phyloP scores from a whole-genome alignment of 805 yeast species.

The Yarrowia keelungensis region DNA sequence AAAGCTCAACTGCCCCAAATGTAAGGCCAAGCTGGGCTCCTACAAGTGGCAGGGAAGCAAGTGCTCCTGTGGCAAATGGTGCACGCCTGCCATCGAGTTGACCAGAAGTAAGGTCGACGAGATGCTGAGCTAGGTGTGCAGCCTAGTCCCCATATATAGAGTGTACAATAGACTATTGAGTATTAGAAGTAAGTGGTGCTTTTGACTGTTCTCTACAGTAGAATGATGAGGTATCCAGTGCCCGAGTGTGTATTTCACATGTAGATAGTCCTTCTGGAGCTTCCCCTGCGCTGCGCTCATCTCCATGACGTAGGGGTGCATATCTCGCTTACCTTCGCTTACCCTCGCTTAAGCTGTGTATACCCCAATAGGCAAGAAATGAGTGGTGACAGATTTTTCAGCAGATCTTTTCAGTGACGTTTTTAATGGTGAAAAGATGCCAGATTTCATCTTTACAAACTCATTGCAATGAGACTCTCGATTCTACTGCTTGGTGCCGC shows the following conservation, averaged over 20 bases:
- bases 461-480: constrained; percentile 2
- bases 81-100: constrained; percentile 87
- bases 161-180: constrained; percentile 17
- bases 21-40: constrained; percentile 85
- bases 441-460: background rate
- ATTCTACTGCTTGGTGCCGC: background rate
- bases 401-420: no score
- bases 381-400: constrained; percentile 2
- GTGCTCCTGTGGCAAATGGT: constrained; percentile 96
- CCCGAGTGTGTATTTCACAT: no score
- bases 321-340: background rate
- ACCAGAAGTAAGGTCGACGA: constrained; percentile 83
- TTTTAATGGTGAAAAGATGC: background rate
- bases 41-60: constrained; percentile 94
- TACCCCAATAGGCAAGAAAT: constrained; percentile 11
- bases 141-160: background rate
- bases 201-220: no score
- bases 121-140: constrained; percentile 46
- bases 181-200: background rate
- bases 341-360: background rate
- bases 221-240: no score
- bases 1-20: constrained; percentile 81
- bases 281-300: background rate
- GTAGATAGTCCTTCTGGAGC: no score
- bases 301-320: background rate